phyloP scores from a whole-genome alignment of 2,329 filamentous ascomycete species.

The Eurotiales sp. region DNA sequence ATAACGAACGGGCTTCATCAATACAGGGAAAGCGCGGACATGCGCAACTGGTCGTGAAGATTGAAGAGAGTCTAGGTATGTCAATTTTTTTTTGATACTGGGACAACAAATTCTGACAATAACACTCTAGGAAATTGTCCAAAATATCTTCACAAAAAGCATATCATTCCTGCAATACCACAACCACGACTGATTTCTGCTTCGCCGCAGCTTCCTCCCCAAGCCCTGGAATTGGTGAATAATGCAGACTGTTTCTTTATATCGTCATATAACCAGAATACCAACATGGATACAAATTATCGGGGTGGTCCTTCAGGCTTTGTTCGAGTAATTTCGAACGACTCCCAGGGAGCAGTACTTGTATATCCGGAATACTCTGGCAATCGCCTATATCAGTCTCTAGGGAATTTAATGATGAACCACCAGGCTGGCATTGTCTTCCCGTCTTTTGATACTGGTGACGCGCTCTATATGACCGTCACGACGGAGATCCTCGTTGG shows the following conservation, averaged over 20 bases:
- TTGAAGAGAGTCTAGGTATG: constrained; percentile 64
- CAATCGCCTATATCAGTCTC: constrained; percentile 77
- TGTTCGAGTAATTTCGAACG: constrained; percentile 62
- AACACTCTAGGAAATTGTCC: constrained; percentile 65
- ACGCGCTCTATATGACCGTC: constrained; percentile 73
- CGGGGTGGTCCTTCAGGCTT: constrained; percentile 74
- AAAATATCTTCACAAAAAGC: constrained; percentile 78
- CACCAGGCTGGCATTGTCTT: constrained; percentile 67
- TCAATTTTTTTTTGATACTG: constrained; percentile 13
- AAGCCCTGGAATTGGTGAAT: constrained; percentile 57
- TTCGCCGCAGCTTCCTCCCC: constrained; percentile 46
- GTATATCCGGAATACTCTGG: constrained; percentile 82
- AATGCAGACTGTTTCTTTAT: constrained; percentile 75
- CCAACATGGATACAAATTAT: constrained; percentile 79
- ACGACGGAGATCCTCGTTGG: constrained; percentile 63
- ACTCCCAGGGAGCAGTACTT: constrained; percentile 46
- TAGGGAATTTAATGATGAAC: constrained; percentile 69
- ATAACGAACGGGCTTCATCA: constrained; percentile 21
- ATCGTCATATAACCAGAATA: constrained; percentile 58
- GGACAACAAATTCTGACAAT: constrained; percentile 6
- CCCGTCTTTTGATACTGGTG: constrained; percentile 68
- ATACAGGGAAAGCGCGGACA: constrained; percentile 25
- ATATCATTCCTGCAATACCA: constrained; percentile 54
- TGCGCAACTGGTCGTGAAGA: constrained; percentile 61
- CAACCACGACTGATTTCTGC: constrained; percentile 51